phyloP scores from a whole-genome alignment of 1,139 yeast species.

The Suhomyces atakaporum region DNA sequence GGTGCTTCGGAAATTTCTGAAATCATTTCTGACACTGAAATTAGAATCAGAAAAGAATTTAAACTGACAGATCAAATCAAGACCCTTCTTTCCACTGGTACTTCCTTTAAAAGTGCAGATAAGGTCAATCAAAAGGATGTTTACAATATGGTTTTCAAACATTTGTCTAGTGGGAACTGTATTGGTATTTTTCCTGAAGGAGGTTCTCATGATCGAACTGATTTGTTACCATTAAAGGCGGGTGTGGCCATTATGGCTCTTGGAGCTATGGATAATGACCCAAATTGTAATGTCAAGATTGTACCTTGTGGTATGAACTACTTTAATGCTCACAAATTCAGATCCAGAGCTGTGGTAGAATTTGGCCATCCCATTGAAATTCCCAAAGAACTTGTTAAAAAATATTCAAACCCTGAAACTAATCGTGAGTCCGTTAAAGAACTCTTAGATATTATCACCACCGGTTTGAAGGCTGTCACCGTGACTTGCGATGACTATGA shows the following conservation, averaged over 20 bases:
- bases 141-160: conserved; percentile 79
- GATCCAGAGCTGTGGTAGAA: conserved; percentile 50
- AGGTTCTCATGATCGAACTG: conserved; percentile 45
- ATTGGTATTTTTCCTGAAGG: conserved; percentile 97
- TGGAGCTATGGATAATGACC: conserved; percentile 57
- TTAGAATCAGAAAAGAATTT: conserved; percentile 73
- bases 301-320: conserved; percentile 52
- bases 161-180: conserved; percentile 75
- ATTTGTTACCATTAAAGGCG: conserved; percentile 45
- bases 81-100: conserved; percentile 50
- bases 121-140: conserved; percentile 85
- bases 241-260: conserved; percentile 55
- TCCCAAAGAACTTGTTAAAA: conserved; percentile 51
- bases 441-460: conserved; percentile 27
- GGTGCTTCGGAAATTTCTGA: conserved; percentile 76
- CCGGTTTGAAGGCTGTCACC: conserved; percentile 34
- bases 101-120: conserved; percentile 71
- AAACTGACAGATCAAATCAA: conserved; percentile 49
- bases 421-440: conserved; percentile 68
- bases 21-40: conserved; percentile 72
- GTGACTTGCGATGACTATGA: conserved; percentile 37
- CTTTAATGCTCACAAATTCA: conserved; percentile 48
- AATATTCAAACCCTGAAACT: conserved; percentile 65
- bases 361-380: conserved; percentile 48
- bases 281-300: conserved; percentile 56